Evolutionary conservation across 306 rosid genomes (phyloP).

Genomic region (Sesbania bispinosa): DNA sequence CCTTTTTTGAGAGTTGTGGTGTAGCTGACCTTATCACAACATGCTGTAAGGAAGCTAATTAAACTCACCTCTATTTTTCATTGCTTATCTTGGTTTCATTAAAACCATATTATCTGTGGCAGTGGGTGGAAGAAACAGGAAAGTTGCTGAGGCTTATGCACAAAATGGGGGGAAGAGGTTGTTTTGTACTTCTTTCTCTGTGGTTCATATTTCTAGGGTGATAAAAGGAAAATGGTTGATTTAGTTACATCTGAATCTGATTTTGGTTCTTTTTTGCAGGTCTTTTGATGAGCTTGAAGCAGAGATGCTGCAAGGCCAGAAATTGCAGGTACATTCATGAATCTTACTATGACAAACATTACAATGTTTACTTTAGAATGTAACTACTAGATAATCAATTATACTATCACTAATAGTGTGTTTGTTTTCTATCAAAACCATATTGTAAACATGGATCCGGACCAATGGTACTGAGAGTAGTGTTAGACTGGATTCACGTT

Average conservation of each 20-base stretch:
- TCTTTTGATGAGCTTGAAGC: constrained; percentile 92
- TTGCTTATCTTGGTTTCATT: constrained; percentile 7
- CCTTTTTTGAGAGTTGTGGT: constrained; percentile 97
- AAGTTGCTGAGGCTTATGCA: constrained; percentile 95
- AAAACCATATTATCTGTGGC: constrained; percentile 28
- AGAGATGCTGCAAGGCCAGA: constrained; percentile 95
- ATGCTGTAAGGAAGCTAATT: constrained; percentile 62
- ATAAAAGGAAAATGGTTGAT: background rate
- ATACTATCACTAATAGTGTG: background rate
- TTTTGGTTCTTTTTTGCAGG: constrained; percentile 39
- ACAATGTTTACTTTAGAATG: background rate
- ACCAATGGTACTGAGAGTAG: too few relatives aligned
- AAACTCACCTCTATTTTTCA: background rate
- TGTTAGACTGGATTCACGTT: too few relatives aligned
- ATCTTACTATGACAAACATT: background rate
- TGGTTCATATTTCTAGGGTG: constrained; percentile 10
- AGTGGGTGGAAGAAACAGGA: constrained; percentile 99
- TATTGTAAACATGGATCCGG: too few relatives aligned
- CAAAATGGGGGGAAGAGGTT: constrained; percentile 79
- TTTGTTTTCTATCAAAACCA: too few relatives aligned
- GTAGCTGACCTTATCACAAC: constrained; percentile 98
- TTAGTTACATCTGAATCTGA: background rate
- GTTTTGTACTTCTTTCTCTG: constrained; percentile 13
- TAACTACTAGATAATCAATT: background rate
- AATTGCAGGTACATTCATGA: constrained; percentile 67